Base-by-base conservation (phyloP, 768 basidiomycete species). In the Coprinellus micaceus region DNA sequence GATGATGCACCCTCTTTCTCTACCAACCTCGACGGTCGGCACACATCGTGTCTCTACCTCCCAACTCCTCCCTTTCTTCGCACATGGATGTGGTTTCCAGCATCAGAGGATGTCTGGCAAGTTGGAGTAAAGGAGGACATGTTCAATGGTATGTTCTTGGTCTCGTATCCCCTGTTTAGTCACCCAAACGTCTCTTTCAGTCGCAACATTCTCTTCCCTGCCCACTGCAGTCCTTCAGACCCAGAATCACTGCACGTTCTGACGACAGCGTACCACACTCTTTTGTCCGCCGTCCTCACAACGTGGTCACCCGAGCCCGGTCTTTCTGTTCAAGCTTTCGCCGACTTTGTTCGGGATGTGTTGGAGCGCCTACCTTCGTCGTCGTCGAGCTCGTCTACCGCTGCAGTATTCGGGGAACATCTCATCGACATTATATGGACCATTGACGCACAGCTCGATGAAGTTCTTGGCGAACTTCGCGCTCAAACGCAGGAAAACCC, bases 371-470 rank as follows among this genome's bases (percentile, higher is more conserved):
- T 90, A 10, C 90, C 89, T 19, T 84, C 83, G n/a, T 88, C 89
- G 21, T 88, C 88, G 4, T 69, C 70, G 11, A 78, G 82, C 7
- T 76, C 79, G 9, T 80, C 81, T 37, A 69, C 17, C 58, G 71
- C 70, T 2, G 58, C 71, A 0, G 61, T 77, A 0, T 82, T 92
- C 54, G 85, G 86, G 11, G 89, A 91, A 62, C 69, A 82, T 45
- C 73, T 94, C 2, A 80, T 94, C 21, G 92, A 94, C 66, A 77
- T 89, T 63, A 76, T 91, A 44, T 94, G 92, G 92, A 80, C 89
- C 19, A 68, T 89, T 44, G 92, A 94, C 70, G 76, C 82, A 36
- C 83, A 88, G 60, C 68, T 93, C 57, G 91, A 94, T 56, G 90
- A 91, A 63, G 68, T 84, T 26, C 60, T 86, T 33, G 67, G 69